A percentile compares a stretch with the other conserved stretches of the same genome.
Evolutionary conservation across 495 filamentous ascomycete genomes (phyloP).

Genomic region (Hypoxylon fragiforme): DNA sequence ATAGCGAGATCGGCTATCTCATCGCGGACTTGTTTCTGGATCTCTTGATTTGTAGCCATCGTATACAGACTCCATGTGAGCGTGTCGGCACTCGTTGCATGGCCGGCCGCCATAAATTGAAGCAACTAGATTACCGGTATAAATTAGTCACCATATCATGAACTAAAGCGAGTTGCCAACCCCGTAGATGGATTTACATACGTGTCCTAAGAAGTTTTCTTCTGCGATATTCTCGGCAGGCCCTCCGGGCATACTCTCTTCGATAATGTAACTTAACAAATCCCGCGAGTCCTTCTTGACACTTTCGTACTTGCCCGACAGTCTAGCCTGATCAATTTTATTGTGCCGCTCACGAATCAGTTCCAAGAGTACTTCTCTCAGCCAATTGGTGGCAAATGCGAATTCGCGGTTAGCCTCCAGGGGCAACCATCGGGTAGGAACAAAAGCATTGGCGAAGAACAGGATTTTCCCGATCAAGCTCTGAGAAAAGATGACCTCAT

Average conservation of each 20-base stretch:
- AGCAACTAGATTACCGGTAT: conserved; percentile 46
- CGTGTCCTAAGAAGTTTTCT: conserved; percentile 26
- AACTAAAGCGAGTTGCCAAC: too few relatives aligned
- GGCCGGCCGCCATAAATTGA: conserved; percentile 23
- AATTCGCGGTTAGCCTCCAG: conserved; percentile 28
- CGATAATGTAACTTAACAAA: conserved; percentile 27
- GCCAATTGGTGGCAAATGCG: conserved; percentile 10
- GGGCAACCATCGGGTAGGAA: conserved; percentile 29
- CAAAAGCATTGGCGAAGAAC: conserved; percentile 21
- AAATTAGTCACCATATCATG: too few relatives aligned
- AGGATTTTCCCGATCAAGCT: conserved; percentile 30
- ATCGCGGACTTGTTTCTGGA: conserved; percentile 19
- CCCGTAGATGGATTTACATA: too few relatives aligned
- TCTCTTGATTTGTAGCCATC: conserved; percentile 1
- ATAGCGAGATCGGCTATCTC: conserved; percentile 17
- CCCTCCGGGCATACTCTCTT: conserved; percentile 21
- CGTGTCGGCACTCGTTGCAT: conserved; percentile 12
- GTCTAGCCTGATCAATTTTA: conserved; percentile 1
- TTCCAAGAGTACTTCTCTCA: conserved; percentile 12
- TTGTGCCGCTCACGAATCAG: conserved; percentile 15
- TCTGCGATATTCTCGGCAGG: conserved; percentile 31
- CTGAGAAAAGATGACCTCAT: conserved; percentile 35
- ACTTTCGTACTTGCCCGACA: not conserved
- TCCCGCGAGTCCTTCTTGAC: conserved; percentile 11
- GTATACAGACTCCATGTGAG: conserved; percentile 17